Conservation (phyloP, 495 filamentous ascomycete species). For the Bryoglossum gracile region DNA sequence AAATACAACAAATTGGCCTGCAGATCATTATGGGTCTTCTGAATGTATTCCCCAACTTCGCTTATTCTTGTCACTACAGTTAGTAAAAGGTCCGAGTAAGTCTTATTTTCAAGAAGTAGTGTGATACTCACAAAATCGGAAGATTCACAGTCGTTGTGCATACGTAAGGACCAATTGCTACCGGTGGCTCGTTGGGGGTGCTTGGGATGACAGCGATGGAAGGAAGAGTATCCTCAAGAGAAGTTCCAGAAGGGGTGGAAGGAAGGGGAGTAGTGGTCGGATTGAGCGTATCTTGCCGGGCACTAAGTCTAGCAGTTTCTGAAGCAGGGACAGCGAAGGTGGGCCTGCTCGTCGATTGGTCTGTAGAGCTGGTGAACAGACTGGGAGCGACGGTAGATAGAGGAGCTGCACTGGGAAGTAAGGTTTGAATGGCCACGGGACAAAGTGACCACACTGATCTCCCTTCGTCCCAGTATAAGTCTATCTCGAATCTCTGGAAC, state of each 20-base stretch:
- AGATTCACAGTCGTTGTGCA: slow-evolving; percentile 47
- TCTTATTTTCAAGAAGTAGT: too few relatives aligned
- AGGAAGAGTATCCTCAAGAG: slow-evolving; percentile 25
- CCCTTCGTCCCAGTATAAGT: slow-evolving; percentile 56
- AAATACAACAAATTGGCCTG: slow-evolving; percentile 40
- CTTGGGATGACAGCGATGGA: slow-evolving; percentile 27
- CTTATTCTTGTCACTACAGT: too few relatives aligned
- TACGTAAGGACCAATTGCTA: slow-evolving; percentile 47
- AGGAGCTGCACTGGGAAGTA: slow-evolving; percentile 15
- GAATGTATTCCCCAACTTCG: slow-evolving; percentile 43
- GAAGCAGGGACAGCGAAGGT: neutral
- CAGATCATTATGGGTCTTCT: slow-evolving; percentile 37
- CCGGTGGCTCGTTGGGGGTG: slow-evolving; percentile 33
- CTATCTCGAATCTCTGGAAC: slow-evolving; percentile 52
- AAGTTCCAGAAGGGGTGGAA: slow-evolving; percentile 17
- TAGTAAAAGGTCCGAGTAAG: too few relatives aligned
- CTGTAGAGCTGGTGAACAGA: slow-evolving; percentile 20
- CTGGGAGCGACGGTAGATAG: slow-evolving; percentile 23
- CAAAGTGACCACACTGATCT: slow-evolving; percentile 51
- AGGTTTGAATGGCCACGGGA: slow-evolving; percentile 34
- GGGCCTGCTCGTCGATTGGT: neutral
- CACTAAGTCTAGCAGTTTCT: neutral
- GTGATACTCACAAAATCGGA: too few relatives aligned
- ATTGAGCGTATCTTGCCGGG: neutral
- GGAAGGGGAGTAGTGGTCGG: neutral